Base-by-base conservation (phyloP, 2,329 filamentous ascomycete species). In the Aspergillus carbonarius region DNA sequence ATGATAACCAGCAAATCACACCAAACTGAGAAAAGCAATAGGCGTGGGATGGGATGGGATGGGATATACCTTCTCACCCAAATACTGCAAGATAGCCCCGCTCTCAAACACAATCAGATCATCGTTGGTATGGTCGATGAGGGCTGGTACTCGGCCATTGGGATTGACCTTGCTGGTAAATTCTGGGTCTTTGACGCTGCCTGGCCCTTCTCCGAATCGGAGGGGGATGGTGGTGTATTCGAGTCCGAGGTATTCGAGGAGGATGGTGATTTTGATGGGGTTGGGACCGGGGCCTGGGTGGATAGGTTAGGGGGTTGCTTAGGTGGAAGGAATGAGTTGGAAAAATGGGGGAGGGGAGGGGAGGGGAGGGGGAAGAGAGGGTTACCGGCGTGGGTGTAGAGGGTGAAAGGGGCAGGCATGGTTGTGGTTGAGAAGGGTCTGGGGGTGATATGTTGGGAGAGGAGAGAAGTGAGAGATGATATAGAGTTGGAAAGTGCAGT, bases 1-100 rank as follows among this genome's bases (percentile, higher is more conserved):
- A n/a, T n/a, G n/a, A n/a, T n/a, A n/a, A n/a, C n/a, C n/a, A n/a
- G n/a, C n/a, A n/a, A n/a, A n/a, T n/a, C n/a, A n/a, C n/a, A n/a
- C n/a, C n/a, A n/a, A n/a, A n/a, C n/a, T n/a, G n/a, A n/a, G n/a
- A n/a, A n/a, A n/a, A n/a, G n/a, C n/a, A n/a, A 15, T 5, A 10
- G 9, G 34, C 12, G 10, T 4, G 12, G 9, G 13, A 9, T 4
- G 9, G 10, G 3, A 15, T 3, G 34, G 9, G 34, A 35, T 5
- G 34, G 34, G 10, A 9, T 4, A 9, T 35, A 35, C 34, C 34
- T 35, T 71, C 15, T 80, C 78, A 17, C 79, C 58, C 4, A 81
- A 68, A 62, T 80, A 81, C 57, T 79, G 71, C 55, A 79, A 51
- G 49, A 79, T 80, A 12, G 78, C 76, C 37, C 77, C 78, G 35